Evolutionary conservation across 805 yeast genomes (phyloP), one percentile per base, ranked within the genome.

Genomic region (Kazachstania bromeliacearum): DNA sequence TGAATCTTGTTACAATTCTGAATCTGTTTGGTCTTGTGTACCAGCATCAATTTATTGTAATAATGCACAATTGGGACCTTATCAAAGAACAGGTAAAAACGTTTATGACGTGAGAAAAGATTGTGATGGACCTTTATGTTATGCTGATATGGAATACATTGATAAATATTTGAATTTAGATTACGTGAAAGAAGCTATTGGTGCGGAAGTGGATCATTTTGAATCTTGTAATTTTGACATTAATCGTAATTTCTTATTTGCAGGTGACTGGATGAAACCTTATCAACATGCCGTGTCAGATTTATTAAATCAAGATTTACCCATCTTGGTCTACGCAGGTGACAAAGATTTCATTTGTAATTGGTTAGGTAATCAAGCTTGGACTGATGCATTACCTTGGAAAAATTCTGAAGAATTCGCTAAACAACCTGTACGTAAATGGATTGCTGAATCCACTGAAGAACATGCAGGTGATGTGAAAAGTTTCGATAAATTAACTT

Each of bases 341-440:
- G 96, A 88, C 65, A 85, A 85, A 64, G 97, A 88, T 62, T 88
- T 79, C 62, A 88, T 88, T 56, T 88, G 96, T 66, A 88, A 89
- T 67, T 88, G 96, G 96, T 71, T 89, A 53, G 97, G 96, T 45
- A 87, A 87, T 60, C 74, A 77, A 53, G 92, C 81, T 12, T 84
- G 95, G 94, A 68, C 89, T 25, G 69, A 82, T 54, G 73, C 64
- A 33, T 69, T 85, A 37, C 82, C 81, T 51, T 82, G 85, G 83
- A 59, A 68, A 19, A 73, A 73, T 27, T 62, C 68, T 29, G 70
- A 70, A 23, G 72, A 68, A 38, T 83, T 76, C 57, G 66, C 64
- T 47, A 50, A 60, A 22, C 68, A 65, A 20, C 62, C 61, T 53
- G 55, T 58, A 26, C 64, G 64, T 45, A 50, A 66, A 27, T 75